Conservation (phyloP, 768 basidiomycete genomes). For the Macrolepiota fuliginosa region DNA sequence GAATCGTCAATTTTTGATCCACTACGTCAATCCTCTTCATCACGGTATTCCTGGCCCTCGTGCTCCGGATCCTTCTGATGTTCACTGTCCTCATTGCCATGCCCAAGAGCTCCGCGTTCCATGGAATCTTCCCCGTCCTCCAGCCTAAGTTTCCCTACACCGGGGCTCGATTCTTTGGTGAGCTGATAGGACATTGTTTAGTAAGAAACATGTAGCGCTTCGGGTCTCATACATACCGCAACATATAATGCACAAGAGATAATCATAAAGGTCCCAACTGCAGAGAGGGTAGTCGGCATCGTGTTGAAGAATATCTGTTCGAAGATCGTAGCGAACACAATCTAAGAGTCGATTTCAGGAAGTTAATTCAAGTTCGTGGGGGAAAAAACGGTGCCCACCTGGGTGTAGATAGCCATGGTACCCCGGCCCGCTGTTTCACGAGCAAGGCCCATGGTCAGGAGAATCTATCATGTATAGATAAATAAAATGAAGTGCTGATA, state of each 20-base stretch:
- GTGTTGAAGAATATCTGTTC: constrained; percentile 66
- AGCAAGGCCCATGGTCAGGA: constrained; percentile 47
- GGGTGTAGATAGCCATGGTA: constrained; percentile 53
- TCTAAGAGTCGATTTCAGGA: constrained; percentile 26
- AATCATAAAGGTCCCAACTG: constrained; percentile 66
- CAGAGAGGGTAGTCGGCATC: constrained; percentile 54
- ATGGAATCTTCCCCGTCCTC: background rate
- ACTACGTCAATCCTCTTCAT: background rate
- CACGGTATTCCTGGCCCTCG: background rate
- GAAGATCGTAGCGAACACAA: constrained; percentile 64
- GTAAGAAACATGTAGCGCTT: background rate
- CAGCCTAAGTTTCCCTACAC: background rate
- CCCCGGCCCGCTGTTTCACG: constrained; percentile 65
- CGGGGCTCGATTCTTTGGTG: constrained; percentile 7
- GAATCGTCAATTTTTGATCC: background rate
- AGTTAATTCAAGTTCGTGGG: background rate
- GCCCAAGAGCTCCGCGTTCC: constrained; percentile 2
- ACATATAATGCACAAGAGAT: constrained; percentile 61
- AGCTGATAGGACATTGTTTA: background rate
- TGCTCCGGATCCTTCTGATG: background rate
- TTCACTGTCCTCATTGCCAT: background rate
- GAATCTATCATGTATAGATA: constrained; percentile 3
- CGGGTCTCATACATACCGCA: constrained; percentile 42
- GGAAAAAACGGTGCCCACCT: constrained; percentile 25
- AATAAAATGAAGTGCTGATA: background rate